These are phyloP conservation scores for Sonneratia caseolaris DNA, from an alignment of 345 rosid genomes.

Conservation along the genomic window DNA sequence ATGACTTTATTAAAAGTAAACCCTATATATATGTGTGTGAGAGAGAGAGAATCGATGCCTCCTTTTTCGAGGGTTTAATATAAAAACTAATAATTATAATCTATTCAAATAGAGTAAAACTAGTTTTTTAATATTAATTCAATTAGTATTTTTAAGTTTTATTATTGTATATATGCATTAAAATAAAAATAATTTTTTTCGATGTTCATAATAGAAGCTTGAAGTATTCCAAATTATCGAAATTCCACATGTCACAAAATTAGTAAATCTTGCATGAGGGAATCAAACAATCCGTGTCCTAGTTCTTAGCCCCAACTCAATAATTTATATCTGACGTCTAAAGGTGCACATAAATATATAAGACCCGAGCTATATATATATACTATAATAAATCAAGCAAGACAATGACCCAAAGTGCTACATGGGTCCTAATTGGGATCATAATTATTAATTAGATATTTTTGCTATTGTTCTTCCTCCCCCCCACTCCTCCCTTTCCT, in stretches of 20 bases:
- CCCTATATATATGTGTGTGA: too few species aligned
- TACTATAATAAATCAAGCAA: conserved; percentile 3
- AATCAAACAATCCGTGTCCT: too few species aligned
- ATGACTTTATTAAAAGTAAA: too few species aligned
- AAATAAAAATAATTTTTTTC: too few species aligned
- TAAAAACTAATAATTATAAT: too few species aligned
- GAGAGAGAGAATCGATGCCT: too few species aligned
- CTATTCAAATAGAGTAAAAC: too few species aligned
- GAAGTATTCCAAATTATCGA: not conserved
- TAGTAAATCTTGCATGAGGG: not conserved
- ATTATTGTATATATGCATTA: too few species aligned
- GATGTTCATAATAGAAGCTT: too few species aligned
- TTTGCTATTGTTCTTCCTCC: not conserved
- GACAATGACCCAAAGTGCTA: conserved; percentile 13
- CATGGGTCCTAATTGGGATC: conserved; percentile 4
- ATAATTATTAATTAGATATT: not conserved
- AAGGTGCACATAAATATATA: not conserved
- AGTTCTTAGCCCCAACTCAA: not conserved
- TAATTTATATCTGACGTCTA: not conserved
- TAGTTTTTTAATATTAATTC: too few species aligned
- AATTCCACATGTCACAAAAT: not conserved
- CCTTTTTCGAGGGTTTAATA: too few species aligned
- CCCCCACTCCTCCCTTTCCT: not conserved
- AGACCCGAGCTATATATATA: not conserved
- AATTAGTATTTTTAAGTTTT: too few species aligned